Percentiles rank a stretch among this genome's conserved stretches.
Evolutionary conservation across 495 filamentous ascomycete genomes (phyloP).

Genomic region (Zalerion maritima): DNA sequence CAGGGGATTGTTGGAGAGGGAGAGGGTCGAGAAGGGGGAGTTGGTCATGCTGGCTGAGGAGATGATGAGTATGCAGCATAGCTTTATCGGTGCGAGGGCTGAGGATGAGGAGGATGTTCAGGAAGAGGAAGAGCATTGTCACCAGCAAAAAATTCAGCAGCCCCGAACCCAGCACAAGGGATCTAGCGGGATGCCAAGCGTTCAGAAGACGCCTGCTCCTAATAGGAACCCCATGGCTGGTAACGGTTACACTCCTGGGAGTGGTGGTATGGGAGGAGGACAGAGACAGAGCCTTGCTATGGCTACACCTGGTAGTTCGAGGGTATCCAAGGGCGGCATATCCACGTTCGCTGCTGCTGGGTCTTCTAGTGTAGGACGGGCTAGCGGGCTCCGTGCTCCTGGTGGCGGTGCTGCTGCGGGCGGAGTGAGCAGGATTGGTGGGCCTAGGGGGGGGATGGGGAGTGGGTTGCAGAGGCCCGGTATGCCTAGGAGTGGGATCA

Average conservation of each 20-base stretch:
- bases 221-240: constrained; percentile 6
- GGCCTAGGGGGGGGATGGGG: constrained; percentile 22
- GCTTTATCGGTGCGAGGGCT: too few species aligned
- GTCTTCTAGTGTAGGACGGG: too few species aligned
- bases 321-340: too few species aligned
- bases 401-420: constrained; percentile 8
- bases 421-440: constrained; percentile 28
- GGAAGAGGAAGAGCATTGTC: constrained; percentile 12
- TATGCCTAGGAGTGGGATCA: constrained; percentile 49
- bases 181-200: background rate
- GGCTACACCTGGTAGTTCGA: too few species aligned
- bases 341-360: too few species aligned
- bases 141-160: constrained; percentile 11
- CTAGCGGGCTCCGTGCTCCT: constrained; percentile 30
- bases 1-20: constrained; percentile 49
- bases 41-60: constrained; percentile 87
- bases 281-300: too few species aligned
- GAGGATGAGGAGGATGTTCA: too few species aligned
- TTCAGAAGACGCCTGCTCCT: constrained; percentile 3
- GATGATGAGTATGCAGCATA: constrained; percentile 49
- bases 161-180: constrained; percentile 1
- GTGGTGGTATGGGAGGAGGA: too few species aligned
- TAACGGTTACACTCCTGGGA: constrained; percentile 11
- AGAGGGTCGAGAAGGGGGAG: constrained; percentile 85
- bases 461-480: constrained; percentile 25